Evolutionary conservation across 139 green algal genomes (phyloP).

Genomic region (Chlorella ohadii): DNA sequence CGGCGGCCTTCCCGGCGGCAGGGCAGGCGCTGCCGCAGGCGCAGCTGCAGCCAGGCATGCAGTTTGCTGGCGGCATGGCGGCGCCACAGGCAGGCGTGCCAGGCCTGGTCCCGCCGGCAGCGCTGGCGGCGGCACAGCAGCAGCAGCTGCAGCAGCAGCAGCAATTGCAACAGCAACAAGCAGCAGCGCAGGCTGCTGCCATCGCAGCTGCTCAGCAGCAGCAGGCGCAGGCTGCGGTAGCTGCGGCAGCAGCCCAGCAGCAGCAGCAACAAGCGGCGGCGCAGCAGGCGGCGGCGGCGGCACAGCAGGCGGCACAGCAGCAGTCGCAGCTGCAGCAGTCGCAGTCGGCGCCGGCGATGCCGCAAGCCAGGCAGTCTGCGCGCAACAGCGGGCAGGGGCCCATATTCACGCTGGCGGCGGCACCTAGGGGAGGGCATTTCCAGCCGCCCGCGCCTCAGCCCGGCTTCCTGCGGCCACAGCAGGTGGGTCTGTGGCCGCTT

Average conservation of each 20-base stretch:
- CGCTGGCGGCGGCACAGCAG: not conserved
- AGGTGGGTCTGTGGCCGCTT: not conserved
- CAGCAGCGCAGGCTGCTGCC: not conserved
- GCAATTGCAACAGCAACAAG: not conserved
- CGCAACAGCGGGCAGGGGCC: slow-evolving; percentile 31
- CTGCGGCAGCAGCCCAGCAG: not conserved
- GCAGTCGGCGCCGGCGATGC: not conserved
- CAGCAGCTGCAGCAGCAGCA: not conserved
- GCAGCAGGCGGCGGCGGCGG: not conserved
- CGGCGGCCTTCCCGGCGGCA: not conserved
- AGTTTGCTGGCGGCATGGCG: no score
- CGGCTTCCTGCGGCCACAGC: slow-evolving; percentile 24
- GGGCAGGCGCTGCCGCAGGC: not conserved
- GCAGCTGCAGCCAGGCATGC: not conserved
- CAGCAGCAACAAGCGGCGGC: not conserved
- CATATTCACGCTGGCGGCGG: slow-evolving; percentile 1
- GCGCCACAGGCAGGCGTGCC: no score
- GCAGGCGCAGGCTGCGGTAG: not conserved
- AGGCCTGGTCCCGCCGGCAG: not conserved
- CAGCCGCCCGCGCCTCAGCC: slow-evolving; percentile 3
- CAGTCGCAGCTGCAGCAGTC: not conserved
- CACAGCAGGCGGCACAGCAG: not conserved
- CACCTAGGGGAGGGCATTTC: slow-evolving; percentile 21
- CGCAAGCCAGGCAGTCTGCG: slow-evolving; percentile 7
- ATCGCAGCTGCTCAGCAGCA: not conserved